Conservation (phyloP, 495 filamentous ascomycete species). For the Talaromyces borbonicus region DNA sequence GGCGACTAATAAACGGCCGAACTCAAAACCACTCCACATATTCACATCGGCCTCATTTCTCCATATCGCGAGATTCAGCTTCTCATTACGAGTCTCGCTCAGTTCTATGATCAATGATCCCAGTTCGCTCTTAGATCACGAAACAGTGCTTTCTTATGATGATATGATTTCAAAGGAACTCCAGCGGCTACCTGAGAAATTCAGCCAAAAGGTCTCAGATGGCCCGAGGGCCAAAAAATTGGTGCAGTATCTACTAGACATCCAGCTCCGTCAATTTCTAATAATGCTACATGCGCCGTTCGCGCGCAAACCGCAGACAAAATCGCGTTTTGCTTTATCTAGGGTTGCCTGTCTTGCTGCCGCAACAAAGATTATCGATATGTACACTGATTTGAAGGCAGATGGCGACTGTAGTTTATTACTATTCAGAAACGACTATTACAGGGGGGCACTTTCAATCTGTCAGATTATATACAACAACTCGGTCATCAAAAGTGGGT, state of each 20-base stretch:
- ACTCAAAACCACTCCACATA: slow-evolving; percentile 8
- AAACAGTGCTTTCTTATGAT: slow-evolving; percentile 19
- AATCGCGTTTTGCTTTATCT: slow-evolving; percentile 13
- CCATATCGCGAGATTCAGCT: slow-evolving; percentile 14
- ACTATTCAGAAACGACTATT: slow-evolving; percentile 16
- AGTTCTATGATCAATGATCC: slow-evolving; percentile 23
- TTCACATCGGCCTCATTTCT: slow-evolving; percentile 18
- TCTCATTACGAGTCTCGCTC: slow-evolving; percentile 16
- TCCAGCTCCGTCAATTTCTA: slow-evolving; percentile 22
- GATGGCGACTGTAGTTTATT: slow-evolving; percentile 7
- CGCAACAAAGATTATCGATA: slow-evolving; percentile 12
- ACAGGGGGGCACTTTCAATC: slow-evolving; percentile 14
- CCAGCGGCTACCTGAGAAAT: slow-evolving; percentile 15
- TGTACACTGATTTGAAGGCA: slow-evolving; percentile 10
- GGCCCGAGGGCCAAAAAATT: not conserved
- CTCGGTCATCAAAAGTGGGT: slow-evolving; percentile 10
- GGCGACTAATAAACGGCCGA: slow-evolving; percentile 14
- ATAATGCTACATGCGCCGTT: slow-evolving; percentile 23
- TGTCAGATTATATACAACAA: slow-evolving; percentile 15
- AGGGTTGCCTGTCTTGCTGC: slow-evolving; percentile 18
- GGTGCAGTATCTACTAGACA: slow-evolving; percentile 14
- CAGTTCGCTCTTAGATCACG: slow-evolving; percentile 12
- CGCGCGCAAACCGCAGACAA: slow-evolving; percentile 11
- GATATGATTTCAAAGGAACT: slow-evolving; percentile 16
- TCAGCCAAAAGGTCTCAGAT: not conserved